A percentile compares a stretch with the other conserved stretches of the same genome.
Conservation (phyloP, 2,329 filamentous ascomycete genomes). For the Chrysosporium queenslandicum region DNA sequence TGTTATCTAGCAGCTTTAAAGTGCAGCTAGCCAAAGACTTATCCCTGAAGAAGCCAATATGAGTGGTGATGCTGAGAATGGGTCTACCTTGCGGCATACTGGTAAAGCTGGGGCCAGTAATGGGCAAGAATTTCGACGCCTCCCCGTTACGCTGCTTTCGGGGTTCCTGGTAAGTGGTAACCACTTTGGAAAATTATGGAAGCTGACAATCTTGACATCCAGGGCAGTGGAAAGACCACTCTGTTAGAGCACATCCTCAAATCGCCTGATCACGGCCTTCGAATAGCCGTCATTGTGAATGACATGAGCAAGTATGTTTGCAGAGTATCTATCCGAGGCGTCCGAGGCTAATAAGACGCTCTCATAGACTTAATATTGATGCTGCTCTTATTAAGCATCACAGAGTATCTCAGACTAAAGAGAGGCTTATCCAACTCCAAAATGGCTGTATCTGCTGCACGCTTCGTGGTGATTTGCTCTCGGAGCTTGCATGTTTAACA, state of each 20-base stretch:
- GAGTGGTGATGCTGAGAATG: not conserved
- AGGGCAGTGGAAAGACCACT: slow-evolving; percentile 63
- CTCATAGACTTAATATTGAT: slow-evolving; percentile 51
- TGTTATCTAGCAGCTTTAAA: too few species aligned
- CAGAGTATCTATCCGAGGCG: not conserved
- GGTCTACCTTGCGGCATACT: not conserved
- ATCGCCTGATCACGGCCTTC: slow-evolving; percentile 53
- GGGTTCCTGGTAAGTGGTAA: slow-evolving; percentile 44
- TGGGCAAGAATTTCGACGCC: slow-evolving; percentile 22
- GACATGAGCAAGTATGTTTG: slow-evolving; percentile 51
- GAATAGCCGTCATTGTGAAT: slow-evolving; percentile 63
- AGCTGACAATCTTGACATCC: not conserved
- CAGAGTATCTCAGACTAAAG: slow-evolving; percentile 46
- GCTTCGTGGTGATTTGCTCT: slow-evolving; percentile 58
- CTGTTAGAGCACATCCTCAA: slow-evolving; percentile 59
- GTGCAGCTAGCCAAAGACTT: too few species aligned
- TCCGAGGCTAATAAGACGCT: slow-evolving; percentile 2
- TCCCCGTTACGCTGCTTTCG: slow-evolving; percentile 53
- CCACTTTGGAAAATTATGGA: not conserved
- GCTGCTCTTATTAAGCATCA: slow-evolving; percentile 34
- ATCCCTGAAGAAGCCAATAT: not conserved
- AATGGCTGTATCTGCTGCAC: slow-evolving; percentile 72
- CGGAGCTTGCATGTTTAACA: slow-evolving; percentile 48
- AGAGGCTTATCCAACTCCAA: slow-evolving; percentile 58
- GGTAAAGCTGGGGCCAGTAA: not conserved